A percentile compares a stretch with the other conserved stretches of the same genome.
These are phyloP conservation scores for Tagetes erecta DNA, from an alignment of 129 eudicot species.

Conservation along the genomic window DNA sequence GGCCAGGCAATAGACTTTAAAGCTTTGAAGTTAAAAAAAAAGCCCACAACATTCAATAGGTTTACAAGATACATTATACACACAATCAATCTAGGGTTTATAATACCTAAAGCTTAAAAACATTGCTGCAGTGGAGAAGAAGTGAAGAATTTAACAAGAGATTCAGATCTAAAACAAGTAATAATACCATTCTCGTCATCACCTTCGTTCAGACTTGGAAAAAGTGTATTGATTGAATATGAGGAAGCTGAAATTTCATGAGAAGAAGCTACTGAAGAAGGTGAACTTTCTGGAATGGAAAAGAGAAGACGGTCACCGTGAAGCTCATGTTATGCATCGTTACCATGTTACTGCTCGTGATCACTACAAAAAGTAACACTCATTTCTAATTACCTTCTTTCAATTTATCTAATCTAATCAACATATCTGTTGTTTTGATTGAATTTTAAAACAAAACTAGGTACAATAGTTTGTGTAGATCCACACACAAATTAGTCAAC, in stretches of 20 bases:
- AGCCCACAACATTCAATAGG: conserved; percentile 25
- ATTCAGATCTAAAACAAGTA: neutral
- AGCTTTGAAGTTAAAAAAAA: neutral
- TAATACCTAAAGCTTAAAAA: neutral
- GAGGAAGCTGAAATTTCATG: conserved; percentile 92
- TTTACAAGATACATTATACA: neutral
- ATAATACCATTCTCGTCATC: no score
- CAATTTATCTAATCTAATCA: neutral
- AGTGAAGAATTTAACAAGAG: conserved; percentile 24
- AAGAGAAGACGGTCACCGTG: conserved; percentile 95
- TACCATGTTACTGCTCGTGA: conserved; percentile 89
- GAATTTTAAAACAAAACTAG: conserved; percentile 27
- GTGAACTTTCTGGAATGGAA: conserved; percentile 83
- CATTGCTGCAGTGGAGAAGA: neutral
- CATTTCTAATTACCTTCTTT: neutral
- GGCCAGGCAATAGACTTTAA: neutral
- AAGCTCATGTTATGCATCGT: conserved; percentile 75
- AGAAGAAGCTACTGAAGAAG: conserved; percentile 79
- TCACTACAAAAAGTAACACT: conserved; percentile 75
- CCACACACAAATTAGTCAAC: conserved; percentile 79
- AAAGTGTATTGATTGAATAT: conserved; percentile 18
- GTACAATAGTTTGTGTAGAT: conserved; percentile 79
- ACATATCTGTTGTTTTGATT: conserved; percentile 2
- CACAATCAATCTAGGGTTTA: conserved; percentile 24
- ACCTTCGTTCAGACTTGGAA: no score